Conservation (phyloP, 2,329 filamentous ascomycete species). For the Calonectria hongkongensis region DNA sequence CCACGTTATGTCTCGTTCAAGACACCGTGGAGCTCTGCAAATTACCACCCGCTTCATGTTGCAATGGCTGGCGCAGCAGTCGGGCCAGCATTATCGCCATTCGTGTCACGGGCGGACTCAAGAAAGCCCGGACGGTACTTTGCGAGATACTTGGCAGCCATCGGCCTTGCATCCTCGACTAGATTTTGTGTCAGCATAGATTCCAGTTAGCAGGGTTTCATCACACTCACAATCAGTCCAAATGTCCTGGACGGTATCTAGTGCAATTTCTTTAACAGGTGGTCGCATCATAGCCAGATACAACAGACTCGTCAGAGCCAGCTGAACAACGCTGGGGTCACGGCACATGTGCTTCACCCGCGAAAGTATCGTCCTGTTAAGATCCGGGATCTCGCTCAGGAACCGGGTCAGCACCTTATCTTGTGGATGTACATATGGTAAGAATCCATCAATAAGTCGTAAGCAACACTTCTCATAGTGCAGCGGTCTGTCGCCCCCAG, state of each 20-base stretch:
- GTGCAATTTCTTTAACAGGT: conserved; percentile 76
- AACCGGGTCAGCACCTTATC: conserved; percentile 95
- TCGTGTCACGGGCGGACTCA: conserved; percentile 56
- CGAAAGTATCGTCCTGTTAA: conserved; percentile 82
- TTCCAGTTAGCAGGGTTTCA: conserved; percentile 1
- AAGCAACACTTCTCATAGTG: conserved; percentile 89
- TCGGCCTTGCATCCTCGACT: conserved; percentile 78
- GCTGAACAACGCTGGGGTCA: conserved; percentile 78
- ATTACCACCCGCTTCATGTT: conserved; percentile 19
- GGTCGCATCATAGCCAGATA: conserved; percentile 82
- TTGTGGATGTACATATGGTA: conserved; percentile 92
- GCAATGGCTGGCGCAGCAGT: conserved; percentile 56
- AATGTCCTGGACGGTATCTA: conserved; percentile 80
- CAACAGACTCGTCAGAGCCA: conserved; percentile 78
- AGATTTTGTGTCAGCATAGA: conserved; percentile 44
- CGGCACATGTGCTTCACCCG: conserved; percentile 81
- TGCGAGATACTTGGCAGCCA: conserved; percentile 77
- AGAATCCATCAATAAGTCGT: conserved; percentile 89
- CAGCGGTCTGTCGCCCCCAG: conserved; percentile 68
- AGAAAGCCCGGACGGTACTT: conserved; percentile 76
- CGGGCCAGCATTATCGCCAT: conserved; percentile 47
- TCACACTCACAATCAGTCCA: conserved; percentile 77
- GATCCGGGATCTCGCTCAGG: conserved; percentile 90
- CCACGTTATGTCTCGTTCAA: conserved; percentile 27
- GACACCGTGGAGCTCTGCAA: conserved; percentile 18